Evolutionary conservation across 805 yeast species (phyloP), one percentile per base, ranked within the genome.

Genomic region (Yarrowia yakushimensis): DNA sequence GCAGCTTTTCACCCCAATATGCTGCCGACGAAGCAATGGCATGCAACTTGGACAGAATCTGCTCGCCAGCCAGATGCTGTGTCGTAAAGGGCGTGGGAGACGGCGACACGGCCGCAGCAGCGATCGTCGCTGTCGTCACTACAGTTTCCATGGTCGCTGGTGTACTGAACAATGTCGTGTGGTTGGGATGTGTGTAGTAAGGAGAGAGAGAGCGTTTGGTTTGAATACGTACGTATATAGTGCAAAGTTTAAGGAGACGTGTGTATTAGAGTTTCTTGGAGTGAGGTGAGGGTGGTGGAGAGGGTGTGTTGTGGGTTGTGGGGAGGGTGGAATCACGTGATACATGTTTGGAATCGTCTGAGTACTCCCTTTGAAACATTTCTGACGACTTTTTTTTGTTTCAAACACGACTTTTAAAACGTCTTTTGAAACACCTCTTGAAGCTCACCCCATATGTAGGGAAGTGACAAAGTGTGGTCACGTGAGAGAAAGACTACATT

Each of bases 1-100:
- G 81, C 30, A 78, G 57, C 18, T 48, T 46, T 8, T 46, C 42
- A 28, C 64, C 36, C 39, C 61, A 55, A 20, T 55, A 55, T 8
- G 61, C 61, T 3, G 61, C 61, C 12, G 27, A 23, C 17, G 61
- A 55, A 13, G 61, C 61, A 7, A 55, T 39, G 36, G 61, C 46
- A 39, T 55, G 46, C 37, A 55, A 10, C 48, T 55, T 55, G 48
- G 61, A 55, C 30, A 55, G 48, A 31, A 41, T 41, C 48, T 55
- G 61, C 39, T 55, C 48, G 37, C 61, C 61, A 17, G 48, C 61
- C 37, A 55, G 30, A 39, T 55, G 48, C 37, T 55, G 46, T 28
- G 46, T 55, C 22, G 48, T 31, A 28, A 55, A 55, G 13, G 46
- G 39, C 5, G 61, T 55, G 8, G 61, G 61, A 15, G 48, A 39